Percentiles rank a stretch among this genome's conserved stretches.
Evolutionary conservation across 495 filamentous ascomycete species (phyloP).

Genomic region (Elaphomyces granulatus): DNA sequence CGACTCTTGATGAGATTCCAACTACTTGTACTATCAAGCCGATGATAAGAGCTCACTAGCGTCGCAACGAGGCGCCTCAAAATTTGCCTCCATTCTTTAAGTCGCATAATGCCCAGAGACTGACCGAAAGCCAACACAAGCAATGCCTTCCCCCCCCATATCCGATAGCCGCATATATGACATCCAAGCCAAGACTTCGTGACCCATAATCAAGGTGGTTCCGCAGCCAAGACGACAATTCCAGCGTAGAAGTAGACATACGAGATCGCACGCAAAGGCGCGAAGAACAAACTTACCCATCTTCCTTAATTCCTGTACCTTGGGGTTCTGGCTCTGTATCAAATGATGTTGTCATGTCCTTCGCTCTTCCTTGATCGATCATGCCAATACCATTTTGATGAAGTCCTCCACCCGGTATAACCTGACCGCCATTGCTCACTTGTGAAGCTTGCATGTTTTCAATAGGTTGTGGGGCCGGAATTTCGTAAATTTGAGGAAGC

Average conservation of each 20-base stretch:
- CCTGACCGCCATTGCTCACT: not conserved
- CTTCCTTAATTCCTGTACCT: slow-evolving; percentile 80
- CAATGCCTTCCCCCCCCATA: not conserved
- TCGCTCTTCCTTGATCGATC: slow-evolving; percentile 33
- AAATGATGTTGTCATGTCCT: slow-evolving; percentile 19
- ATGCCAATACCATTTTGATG: slow-evolving; percentile 52
- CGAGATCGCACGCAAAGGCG: not conserved
- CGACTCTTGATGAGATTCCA: not conserved
- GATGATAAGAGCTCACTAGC: not conserved
- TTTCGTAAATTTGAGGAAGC: slow-evolving; percentile 13
- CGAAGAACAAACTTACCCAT: slow-evolving; percentile 68
- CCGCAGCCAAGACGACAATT: not conserved
- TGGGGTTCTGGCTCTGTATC: slow-evolving; percentile 21
- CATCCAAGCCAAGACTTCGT: not conserved
- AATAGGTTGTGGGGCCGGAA: slow-evolving; percentile 14
- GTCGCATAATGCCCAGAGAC: not conserved
- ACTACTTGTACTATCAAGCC: not conserved
- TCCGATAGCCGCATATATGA: not conserved
- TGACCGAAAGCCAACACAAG: not conserved
- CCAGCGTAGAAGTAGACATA: slow-evolving; percentile 6
- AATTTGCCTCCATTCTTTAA: not conserved
- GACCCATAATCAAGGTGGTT: not conserved
- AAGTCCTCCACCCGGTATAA: slow-evolving; percentile 18
- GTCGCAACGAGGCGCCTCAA: not conserved
- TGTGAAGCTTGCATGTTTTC: slow-evolving; percentile 23